Evolutionary conservation across 768 basidiomycete genomes (phyloP).

Genomic region (Tulasnella sp.): DNA sequence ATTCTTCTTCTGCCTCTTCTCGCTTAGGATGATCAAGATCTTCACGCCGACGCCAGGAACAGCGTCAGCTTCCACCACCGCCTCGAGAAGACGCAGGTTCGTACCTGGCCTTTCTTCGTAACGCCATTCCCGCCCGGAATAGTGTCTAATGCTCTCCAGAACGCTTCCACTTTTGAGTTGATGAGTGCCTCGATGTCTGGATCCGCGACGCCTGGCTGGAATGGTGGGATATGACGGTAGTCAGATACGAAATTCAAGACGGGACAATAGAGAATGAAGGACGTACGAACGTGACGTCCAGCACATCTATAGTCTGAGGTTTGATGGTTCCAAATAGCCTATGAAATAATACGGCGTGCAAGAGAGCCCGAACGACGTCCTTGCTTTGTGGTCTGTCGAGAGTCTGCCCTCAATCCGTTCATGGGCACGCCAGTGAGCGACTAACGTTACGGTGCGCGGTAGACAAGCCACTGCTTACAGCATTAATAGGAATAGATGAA

Average conservation of each 20-base stretch:
- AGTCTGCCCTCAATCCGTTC: constrained; percentile 37
- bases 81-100: neutral
- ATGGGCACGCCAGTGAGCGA: neutral
- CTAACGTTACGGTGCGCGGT: neutral
- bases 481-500: neutral
- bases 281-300: constrained; percentile 77
- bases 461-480: neutral
- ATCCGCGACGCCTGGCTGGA: constrained; percentile 70
- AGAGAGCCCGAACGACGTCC: constrained; percentile 64
- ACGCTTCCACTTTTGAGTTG: constrained; percentile 64
- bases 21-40: constrained; percentile 70
- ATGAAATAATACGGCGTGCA: constrained; percentile 81
- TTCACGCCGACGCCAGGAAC: constrained; percentile 26
- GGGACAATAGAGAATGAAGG: neutral
- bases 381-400: constrained; percentile 64
- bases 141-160: constrained; percentile 67
- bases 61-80: neutral
- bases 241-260: neutral
- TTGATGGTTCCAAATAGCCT: constrained; percentile 73
- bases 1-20: constrained; percentile 60
- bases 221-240: neutral
- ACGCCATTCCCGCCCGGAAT: constrained; percentile 14
- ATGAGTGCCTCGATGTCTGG: constrained; percentile 62
- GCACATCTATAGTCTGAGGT: constrained; percentile 66
- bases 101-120: constrained; percentile 59